phyloP scores from a whole-genome alignment of 805 yeast species.

The Candida railenensis region DNA sequence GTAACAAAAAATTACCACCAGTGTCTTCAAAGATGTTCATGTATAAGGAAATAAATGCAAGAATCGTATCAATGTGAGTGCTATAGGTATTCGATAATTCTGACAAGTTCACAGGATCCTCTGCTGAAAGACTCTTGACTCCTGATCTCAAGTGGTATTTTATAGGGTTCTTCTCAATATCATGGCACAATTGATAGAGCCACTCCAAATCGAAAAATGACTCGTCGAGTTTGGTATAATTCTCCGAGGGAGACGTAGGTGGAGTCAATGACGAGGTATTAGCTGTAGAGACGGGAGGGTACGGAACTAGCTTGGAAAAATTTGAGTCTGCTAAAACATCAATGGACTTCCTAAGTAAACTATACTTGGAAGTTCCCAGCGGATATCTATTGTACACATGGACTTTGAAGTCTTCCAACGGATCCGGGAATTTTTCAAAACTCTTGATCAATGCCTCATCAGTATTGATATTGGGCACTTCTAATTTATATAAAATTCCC shows the following conservation, averaged over 20 bases:
- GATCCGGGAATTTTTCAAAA: slow-evolving; percentile 44
- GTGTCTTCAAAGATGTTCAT: slow-evolving; percentile 27
- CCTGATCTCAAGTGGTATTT: slow-evolving; percentile 46
- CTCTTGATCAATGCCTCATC: slow-evolving; percentile 23
- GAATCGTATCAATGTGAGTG: slow-evolving; percentile 17
- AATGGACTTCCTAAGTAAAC: slow-evolving; percentile 40
- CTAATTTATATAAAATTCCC: slow-evolving; percentile 44
- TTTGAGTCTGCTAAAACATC: slow-evolving; percentile 30
- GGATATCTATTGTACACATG: slow-evolving; percentile 48
- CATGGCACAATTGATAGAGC: slow-evolving; percentile 40
- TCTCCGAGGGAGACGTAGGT: background rate
- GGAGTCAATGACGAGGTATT: background rate
- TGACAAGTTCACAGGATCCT: slow-evolving; percentile 31
- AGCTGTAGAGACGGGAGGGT: slow-evolving; percentile 20
- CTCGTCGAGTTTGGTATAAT: background rate
- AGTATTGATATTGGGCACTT: slow-evolving; percentile 35
- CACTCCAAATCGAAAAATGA: slow-evolving; percentile 24
- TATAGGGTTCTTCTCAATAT: slow-evolving; percentile 48
- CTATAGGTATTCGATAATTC: slow-evolving; percentile 27
- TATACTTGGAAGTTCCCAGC: slow-evolving; percentile 50
- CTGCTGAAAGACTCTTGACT: slow-evolving; percentile 29
- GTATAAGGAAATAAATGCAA: slow-evolving; percentile 28
- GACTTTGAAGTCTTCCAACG: slow-evolving; percentile 36
- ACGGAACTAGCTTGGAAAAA: slow-evolving; percentile 39
- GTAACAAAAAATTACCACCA: slow-evolving; percentile 27